These are phyloP conservation scores for Phytophthora europaea DNA, from an alignment of 352 stramenopile species.

Conservation along the genomic window DNA sequence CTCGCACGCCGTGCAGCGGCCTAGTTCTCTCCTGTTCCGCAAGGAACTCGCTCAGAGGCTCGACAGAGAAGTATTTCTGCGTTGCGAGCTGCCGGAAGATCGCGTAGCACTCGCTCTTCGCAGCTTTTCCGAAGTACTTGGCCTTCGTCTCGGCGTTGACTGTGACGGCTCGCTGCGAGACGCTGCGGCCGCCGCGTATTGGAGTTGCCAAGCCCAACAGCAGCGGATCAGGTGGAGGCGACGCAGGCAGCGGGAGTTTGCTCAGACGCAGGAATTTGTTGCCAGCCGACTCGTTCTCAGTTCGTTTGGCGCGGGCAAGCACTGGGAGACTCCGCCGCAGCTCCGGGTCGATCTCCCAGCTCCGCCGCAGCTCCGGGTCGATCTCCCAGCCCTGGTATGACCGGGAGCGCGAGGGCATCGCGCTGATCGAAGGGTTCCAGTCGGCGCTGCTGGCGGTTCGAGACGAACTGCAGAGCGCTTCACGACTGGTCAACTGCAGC, in stretches of 20 bases:
- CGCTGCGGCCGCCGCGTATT: slow-evolving; percentile 24
- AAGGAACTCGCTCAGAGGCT: slow-evolving; percentile 66
- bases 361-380: too few species aligned
- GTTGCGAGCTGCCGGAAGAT: slow-evolving; percentile 78
- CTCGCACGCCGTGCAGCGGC: slow-evolving; percentile 15
- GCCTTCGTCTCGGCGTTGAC: slow-evolving; percentile 67
- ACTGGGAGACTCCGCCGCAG: slow-evolving; percentile 64
- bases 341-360: slow-evolving; percentile 79
- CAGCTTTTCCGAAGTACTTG: slow-evolving; percentile 72
- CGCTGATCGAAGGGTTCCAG: slow-evolving; percentile 75
- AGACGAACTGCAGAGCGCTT: too few species aligned
- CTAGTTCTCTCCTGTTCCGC: slow-evolving; percentile 43
- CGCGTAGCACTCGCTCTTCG: slow-evolving; percentile 60
- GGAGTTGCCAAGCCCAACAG: slow-evolving; percentile 44
- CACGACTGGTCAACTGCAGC: too few species aligned
- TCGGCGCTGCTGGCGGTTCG: slow-evolving; percentile 62
- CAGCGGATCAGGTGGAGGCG: slow-evolving; percentile 37
- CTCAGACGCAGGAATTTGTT: slow-evolving; percentile 77
- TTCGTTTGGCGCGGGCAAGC: slow-evolving; percentile 63
- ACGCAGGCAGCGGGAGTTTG: slow-evolving; percentile 55
- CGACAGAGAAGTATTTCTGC: slow-evolving; percentile 70
- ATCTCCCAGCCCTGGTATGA: too few species aligned
- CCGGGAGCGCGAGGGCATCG: slow-evolving; percentile 74
- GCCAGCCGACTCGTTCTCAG: slow-evolving; percentile 52
- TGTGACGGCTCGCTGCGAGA: slow-evolving; percentile 46